Evolutionary conservation across 371 early-diverging fungal species (phyloP).

Genomic region (Coemansia sp.): DNA sequence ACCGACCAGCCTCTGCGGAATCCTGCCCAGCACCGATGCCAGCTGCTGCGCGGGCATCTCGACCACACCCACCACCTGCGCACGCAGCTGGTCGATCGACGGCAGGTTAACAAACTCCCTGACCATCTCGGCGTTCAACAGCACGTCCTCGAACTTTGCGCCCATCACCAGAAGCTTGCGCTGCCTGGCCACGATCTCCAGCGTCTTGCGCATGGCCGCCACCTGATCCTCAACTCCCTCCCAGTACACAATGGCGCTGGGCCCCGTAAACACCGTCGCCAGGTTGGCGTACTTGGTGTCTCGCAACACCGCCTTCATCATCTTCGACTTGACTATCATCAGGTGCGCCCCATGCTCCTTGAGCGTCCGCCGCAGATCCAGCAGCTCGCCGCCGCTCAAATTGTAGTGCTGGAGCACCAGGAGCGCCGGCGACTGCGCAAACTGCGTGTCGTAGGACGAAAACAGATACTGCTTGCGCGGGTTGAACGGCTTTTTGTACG

Average conservation of each 20-base stretch:
- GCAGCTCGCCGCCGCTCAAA: constrained; percentile 38
- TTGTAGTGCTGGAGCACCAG: constrained; percentile 46
- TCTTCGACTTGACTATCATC: constrained; percentile 44
- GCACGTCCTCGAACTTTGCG: constrained; percentile 26
- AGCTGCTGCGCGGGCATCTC: constrained; percentile 37
- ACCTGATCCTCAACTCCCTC: constrained; percentile 7
- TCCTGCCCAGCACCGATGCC: constrained; percentile 21
- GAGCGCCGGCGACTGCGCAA: constrained; percentile 25
- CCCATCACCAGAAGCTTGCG: constrained; percentile 41
- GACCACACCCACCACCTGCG: constrained; percentile 44
- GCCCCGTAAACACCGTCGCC: constrained; percentile 37
- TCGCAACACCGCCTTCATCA: constrained; percentile 46
- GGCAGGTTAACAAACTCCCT: constrained; percentile 43
- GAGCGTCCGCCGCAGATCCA: constrained; percentile 32
- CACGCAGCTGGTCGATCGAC: constrained; percentile 34
- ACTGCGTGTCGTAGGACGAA: constrained; percentile 33
- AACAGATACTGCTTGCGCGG: constrained; percentile 49
- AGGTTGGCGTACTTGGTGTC: constrained; percentile 35
- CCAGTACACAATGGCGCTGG: constrained; percentile 45
- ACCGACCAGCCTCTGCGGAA: constrained; percentile 45
- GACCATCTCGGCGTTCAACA: constrained; percentile 45
- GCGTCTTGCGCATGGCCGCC: constrained; percentile 23
- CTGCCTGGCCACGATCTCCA: constrained; percentile 22
- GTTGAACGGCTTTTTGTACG: constrained; percentile 51
- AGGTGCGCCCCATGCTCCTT: constrained; percentile 33